A percentile compares a stretch with the other conserved stretches of the same genome.
Conservation (phyloP, 768 basidiomycete species). For the Boletales sp. region DNA sequence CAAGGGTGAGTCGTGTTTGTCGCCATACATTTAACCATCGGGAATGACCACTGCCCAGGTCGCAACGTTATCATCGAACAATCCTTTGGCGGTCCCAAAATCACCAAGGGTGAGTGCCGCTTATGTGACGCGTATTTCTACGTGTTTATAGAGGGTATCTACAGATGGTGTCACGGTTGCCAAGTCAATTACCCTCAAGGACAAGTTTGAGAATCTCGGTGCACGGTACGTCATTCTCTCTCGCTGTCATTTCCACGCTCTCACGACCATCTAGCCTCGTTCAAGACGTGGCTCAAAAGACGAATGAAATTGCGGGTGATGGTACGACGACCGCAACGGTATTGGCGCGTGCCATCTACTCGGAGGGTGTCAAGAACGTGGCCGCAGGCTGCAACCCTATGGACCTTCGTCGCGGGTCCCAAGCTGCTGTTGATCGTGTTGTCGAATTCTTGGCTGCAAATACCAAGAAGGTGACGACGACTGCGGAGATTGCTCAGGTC, state of each 20-base stretch:
- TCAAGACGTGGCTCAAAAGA: slow-evolving; percentile 94
- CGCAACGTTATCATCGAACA: slow-evolving; percentile 99
- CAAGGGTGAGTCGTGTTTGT: slow-evolving; percentile 56
- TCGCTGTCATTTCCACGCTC: not conserved
- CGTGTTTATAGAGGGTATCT: slow-evolving; percentile 4
- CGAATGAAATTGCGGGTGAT: slow-evolving; percentile 96
- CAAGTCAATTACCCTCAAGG: slow-evolving; percentile 89
- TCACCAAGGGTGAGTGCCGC: slow-evolving; percentile 77
- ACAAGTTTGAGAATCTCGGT: slow-evolving; percentile 99
- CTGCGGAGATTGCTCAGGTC: slow-evolving; percentile 96
- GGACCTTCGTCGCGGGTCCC: slow-evolving; percentile 98
- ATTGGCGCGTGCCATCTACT: slow-evolving; percentile 94
- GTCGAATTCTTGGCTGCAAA: slow-evolving; percentile 85
- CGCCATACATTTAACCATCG: not conserved
- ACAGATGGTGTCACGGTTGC: slow-evolving; percentile 97
- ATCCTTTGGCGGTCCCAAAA: slow-evolving; percentile 85
- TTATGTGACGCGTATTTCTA: not conserved
- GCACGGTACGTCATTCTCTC: slow-evolving; percentile 65
- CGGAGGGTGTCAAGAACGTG: slow-evolving; percentile 98
- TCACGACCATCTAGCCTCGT: slow-evolving; percentile 56
- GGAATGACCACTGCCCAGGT: slow-evolving; percentile 42
- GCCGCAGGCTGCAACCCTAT: slow-evolving; percentile 99
- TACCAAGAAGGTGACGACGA: slow-evolving; percentile 93
- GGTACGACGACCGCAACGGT: slow-evolving; percentile 98
- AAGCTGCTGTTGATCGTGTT: slow-evolving; percentile 94